Conservation (phyloP, 352 stramenopile genomes). For the Phytophthora tubulina region DNA sequence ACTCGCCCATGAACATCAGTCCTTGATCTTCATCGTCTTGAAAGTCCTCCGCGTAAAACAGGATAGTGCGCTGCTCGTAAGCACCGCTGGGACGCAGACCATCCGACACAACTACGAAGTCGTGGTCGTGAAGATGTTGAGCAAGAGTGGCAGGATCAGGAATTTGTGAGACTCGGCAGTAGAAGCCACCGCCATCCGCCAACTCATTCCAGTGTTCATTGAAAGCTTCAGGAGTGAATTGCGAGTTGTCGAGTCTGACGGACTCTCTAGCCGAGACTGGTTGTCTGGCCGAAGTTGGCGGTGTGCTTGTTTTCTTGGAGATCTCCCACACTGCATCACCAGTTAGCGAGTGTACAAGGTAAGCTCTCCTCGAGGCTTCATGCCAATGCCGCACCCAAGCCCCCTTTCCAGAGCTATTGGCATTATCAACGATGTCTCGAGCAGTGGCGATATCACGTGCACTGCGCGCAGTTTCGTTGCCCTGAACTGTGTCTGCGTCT, state of each 20-base stretch:
- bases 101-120: conserved; percentile 66
- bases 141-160: conserved; percentile 49
- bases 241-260: conserved; percentile 8
- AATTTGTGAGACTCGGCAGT: conserved; percentile 67
- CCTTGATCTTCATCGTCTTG: conserved; percentile 10
- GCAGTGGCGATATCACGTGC: conserved; percentile 37
- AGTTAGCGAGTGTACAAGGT: conserved; percentile 77
- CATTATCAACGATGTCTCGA: conserved; percentile 27
- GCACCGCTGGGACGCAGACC: conserved; percentile 39
- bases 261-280: conserved; percentile 1
- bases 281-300: not conserved
- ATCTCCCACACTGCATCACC: conserved; percentile 80
- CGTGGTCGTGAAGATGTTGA: conserved; percentile 56
- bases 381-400: conserved; percentile 78
- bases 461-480: conserved; percentile 29
- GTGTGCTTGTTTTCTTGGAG: conserved; percentile 1
- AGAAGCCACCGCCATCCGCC: conserved; percentile 66
- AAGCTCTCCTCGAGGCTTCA: conserved; percentile 54
- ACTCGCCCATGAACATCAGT: conserved; percentile 72
- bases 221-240: conserved; percentile 50
- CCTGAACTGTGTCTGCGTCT: conserved; percentile 36
- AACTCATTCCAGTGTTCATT: conserved; percentile 61
- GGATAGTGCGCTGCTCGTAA: conserved; percentile 53
- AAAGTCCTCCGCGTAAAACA: conserved; percentile 59
- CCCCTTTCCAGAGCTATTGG: conserved; percentile 27